Evolutionary conservation across 768 basidiomycete genomes (phyloP), one percentile per base, ranked within the genome.

Genomic region (Crassisporium funariophilum): DNA sequence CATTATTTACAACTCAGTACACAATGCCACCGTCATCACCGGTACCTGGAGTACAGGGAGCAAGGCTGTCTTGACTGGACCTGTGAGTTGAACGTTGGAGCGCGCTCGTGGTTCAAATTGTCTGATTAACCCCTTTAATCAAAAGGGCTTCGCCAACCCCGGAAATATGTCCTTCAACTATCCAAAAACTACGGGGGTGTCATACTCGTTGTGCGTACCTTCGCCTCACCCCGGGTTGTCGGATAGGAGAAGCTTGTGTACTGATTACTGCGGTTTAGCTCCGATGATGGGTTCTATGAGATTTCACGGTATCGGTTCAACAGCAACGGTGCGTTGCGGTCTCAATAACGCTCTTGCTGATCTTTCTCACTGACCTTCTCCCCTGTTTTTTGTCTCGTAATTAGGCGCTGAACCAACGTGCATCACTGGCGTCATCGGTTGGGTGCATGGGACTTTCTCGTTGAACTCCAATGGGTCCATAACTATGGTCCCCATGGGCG

Each of bases 21-120:
- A 86, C 61, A 95, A 95, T 63, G 72, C 79, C 3, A 91, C 91
- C 0, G 38, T 69, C 44, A 70, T 98, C 41, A 52, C 60, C 22
- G 95, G 95, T 0, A 94, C 93, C 9, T 98, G 95, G 95, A 78
- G 78, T 39, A 85, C 91, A 27, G 91, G 91, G 15, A 83, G 81
- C 57, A 75, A 77, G 55, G 73, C 77, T 22, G 94, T 98, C 21
- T 15, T 75, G 15, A 95, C 95, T 5, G 95, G 95, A 21, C 10
- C 83, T 8, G 95, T 95, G 58, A 71, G 93, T 85, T 4, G 15
- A 8, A 15, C 40, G 23, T 12, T 36, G 6, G 5, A 45, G 35
- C 42, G 43, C 31, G 20, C n/a, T 27, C 16, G 31, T 24, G 49
- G 37, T 38, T 22, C 27, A 31, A 33, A 21, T 22, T 44, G 45